Conservation (phyloP, 495 filamentous ascomycete species). For the Aspergillus wentii region DNA sequence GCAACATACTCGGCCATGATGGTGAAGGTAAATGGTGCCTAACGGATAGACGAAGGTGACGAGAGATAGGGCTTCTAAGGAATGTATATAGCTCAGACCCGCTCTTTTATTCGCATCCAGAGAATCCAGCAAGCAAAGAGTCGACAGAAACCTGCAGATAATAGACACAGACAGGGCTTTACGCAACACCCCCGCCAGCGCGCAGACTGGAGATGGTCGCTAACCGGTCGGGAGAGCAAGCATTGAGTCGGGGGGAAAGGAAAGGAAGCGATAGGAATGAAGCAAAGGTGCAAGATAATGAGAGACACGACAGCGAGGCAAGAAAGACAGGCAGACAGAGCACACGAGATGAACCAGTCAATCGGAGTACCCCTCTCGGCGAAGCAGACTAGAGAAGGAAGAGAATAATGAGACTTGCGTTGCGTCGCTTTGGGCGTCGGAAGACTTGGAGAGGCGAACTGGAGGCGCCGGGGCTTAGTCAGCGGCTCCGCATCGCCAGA, state of each 20-base stretch:
- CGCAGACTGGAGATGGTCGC: slow-evolving; percentile 10
- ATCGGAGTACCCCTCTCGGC: too few relatives aligned
- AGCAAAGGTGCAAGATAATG: background rate
- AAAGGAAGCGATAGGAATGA: slow-evolving; percentile 1
- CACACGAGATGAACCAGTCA: too few relatives aligned
- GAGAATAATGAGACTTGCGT: too few relatives aligned
- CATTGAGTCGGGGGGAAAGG: slow-evolving; percentile 13
- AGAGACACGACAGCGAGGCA: slow-evolving; percentile 4
- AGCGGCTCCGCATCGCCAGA: too few relatives aligned
- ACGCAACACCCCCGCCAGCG: slow-evolving; percentile 15
- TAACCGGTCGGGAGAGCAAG: slow-evolving; percentile 10
- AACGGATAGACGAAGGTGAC: slow-evolving; percentile 20
- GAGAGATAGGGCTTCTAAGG: slow-evolving; percentile 9
- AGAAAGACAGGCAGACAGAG: background rate
- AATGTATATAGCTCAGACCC: background rate
- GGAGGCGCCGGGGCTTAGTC: too few relatives aligned
- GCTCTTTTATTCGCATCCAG: slow-evolving; percentile 9
- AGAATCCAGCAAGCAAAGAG: slow-evolving; percentile 4
- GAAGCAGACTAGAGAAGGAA: too few relatives aligned
- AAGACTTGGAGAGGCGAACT: too few relatives aligned
- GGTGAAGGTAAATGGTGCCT: slow-evolving; percentile 17
- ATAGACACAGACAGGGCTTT: too few relatives aligned
- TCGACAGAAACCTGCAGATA: slow-evolving; percentile 4
- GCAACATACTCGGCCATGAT: slow-evolving; percentile 44
- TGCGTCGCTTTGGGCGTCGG: too few relatives aligned